Conservation (phyloP, 805 yeast genomes). For the Yarrowia yakushimensis region DNA sequence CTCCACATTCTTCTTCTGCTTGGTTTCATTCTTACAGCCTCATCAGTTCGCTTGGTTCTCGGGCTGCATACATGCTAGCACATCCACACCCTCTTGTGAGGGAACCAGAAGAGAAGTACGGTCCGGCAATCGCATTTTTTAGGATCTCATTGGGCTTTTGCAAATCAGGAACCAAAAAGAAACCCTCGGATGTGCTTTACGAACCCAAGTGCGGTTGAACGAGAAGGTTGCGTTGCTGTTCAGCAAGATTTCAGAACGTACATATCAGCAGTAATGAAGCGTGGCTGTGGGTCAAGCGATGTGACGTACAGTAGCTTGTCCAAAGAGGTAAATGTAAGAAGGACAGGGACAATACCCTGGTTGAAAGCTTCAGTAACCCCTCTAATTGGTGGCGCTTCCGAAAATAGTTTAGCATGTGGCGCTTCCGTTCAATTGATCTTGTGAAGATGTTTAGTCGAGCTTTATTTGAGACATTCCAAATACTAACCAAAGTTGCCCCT, state of each 20-base stretch:
- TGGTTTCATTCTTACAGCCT: not conserved
- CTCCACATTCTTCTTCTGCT: not conserved
- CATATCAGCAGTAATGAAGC: not conserved
- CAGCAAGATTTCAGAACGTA: not conserved
- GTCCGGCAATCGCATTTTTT: not conserved
- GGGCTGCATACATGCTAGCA: no score
- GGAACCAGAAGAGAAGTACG: no score
- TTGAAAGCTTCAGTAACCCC: not conserved
- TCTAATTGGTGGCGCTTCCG: not conserved
- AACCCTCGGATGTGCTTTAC: not conserved
- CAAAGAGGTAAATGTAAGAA: not conserved
- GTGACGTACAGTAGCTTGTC: not conserved
- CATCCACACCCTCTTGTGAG: no score
- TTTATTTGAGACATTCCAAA: not conserved
- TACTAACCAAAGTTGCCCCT: not conserved
- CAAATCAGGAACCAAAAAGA: slow-evolving; percentile 4
- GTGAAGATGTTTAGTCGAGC: not conserved
- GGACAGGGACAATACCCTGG: not conserved
- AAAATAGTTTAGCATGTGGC: not conserved
- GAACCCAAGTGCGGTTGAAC: not conserved
- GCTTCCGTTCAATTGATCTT: no score
- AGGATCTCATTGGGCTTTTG: slow-evolving; percentile 1
- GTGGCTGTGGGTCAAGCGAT: slow-evolving; percentile 11
- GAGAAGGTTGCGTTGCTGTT: slow-evolving; percentile 5
- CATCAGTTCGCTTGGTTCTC: not conserved